These are phyloP conservation scores for Backusella tuberculispora DNA, from an alignment of 192 early-diverging fungal species.

Conservation along the genomic window DNA sequence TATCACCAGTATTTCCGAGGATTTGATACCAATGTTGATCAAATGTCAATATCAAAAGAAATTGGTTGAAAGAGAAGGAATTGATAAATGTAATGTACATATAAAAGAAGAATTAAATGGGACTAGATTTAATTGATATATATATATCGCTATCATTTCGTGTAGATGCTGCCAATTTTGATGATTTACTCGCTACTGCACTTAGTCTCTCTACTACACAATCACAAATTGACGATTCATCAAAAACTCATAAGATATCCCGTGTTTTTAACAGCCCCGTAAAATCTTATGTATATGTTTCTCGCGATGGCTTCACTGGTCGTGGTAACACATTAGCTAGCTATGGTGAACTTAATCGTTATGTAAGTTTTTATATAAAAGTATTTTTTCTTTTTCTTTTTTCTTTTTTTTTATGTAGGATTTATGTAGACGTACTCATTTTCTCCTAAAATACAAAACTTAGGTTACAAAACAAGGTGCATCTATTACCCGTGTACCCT, in stretches of 20 bases:
- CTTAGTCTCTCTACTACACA: constrained; percentile 42
- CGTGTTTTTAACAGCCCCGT: constrained; percentile 42
- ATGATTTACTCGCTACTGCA: constrained; percentile 38
- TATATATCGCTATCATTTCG: background rate
- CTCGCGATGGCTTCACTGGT: constrained; percentile 73
- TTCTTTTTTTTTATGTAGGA: background rate
- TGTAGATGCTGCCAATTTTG: constrained; percentile 30
- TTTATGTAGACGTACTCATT: background rate
- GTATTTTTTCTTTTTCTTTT: background rate
- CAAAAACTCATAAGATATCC: constrained; percentile 37
- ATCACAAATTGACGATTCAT: constrained; percentile 44
- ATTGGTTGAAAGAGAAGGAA: constrained; percentile 66
- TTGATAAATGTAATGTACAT: constrained; percentile 59
- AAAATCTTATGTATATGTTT: constrained; percentile 59
- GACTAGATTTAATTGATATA: too few species aligned
- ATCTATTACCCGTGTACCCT: constrained; percentile 60
- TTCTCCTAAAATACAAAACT: background rate
- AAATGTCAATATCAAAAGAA: constrained; percentile 80
- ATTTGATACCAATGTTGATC: constrained; percentile 86
- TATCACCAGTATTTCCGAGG: constrained; percentile 77
- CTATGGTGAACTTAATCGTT: constrained; percentile 90
- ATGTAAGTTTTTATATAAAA: constrained; percentile 51
- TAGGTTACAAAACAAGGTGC: constrained; percentile 44
- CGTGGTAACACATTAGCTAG: constrained; percentile 82
- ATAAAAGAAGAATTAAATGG: background rate